Evolutionary conservation across 371 early-diverging fungal species (phyloP), one percentile per base, ranked within the genome.

Genomic region (Saksenaea vasiformis): DNA sequence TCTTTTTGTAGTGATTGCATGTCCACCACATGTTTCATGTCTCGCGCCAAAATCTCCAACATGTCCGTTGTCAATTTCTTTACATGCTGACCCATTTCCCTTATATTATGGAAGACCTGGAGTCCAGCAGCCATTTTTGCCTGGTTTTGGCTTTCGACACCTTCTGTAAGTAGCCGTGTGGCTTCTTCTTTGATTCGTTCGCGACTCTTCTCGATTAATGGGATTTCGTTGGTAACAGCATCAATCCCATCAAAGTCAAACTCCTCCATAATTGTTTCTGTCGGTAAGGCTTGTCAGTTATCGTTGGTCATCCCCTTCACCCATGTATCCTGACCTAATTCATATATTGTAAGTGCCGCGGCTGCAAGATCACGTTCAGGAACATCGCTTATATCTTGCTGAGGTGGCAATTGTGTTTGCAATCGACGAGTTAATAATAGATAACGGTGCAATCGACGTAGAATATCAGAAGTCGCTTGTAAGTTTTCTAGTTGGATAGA

Each of bases 61-160:
- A 89, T 74, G 0, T 56, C 59, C 3, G 81, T 77, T 10, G 82
- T 58, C 41, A 87, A 27, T 34, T 77, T 60, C 58, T 85, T 58
- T 39, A 84, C 75, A 38, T 77, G 85, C 34, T 74, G 66, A 11
- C 84, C 78, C 75, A 91, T 75, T 38, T 82, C 70, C 35, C 85
- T 81, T 57, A 93, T 75, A 57, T 90, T 91, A 51, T 87, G 82
- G 67, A 89, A 91, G 5, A 93, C 88, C 57, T 92, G 93, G 55
- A 93, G 78, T 4, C 90, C 88, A 11, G 87, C 75, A 19, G 92
- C 90, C 64, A 93, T 85, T 37, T 89, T 88, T 5, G 88, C 76
- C 69, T 91, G 89, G 59, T 88, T 87, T 70, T 88, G 85, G 0
- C 79, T 56, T 0, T 71, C 73, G 39, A 91, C 73, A 1, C 93